Evolutionary conservation across 2,329 filamentous ascomycete species (phyloP), one percentile per base, ranked within the genome.

Genomic region (Phoma herbarum): DNA sequence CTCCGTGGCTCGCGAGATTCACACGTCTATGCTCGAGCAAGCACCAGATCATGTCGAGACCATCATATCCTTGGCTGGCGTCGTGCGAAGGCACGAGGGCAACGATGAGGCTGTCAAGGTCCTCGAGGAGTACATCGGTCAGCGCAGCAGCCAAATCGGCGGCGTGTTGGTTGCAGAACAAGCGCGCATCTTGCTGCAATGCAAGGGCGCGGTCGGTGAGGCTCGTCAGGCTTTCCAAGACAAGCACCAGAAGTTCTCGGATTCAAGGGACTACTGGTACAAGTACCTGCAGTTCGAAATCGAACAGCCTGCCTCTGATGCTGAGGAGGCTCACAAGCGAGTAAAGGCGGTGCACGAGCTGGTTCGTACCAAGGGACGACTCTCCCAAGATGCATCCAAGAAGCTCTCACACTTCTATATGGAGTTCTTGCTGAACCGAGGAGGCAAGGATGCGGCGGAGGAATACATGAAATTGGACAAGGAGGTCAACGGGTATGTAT

Each of bases 251-350:
- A 92, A 88, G 83, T 97, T 96, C 74, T 84, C 89, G 2, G 91
- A 95, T 73, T 97, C 93, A 76, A 86, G 88, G 31, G 83, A 91
- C 42, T 98, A 98, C 82, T 99, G 95, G 94, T 84, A 88, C 67
- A 91, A 87, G 71, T 98, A 93, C 83, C 85, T 98, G 53, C 83
- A 90, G 58, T 97, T 99, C 72, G 95, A 99, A 80, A 82, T 96
- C 47, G 88, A 91, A 56, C 93, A 97, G 75, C 90, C 91, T 11
- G 89, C 88, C 1, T 88, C 81, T 61, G 79, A 83, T 1, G 85
- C 88, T 48, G 82, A 84, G 2, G 91, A 94, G 71, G 68, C 81
- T 1, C 87, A 88, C 51, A 83, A 88, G 64, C 89, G 89, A n/a
- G 87, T 98, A 73, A 92, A 92, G 79, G 85, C 88, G 52, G 90